Evolutionary conservation across 768 basidiomycete species (phyloP).

Genomic region (Hericium coralloides): DNA sequence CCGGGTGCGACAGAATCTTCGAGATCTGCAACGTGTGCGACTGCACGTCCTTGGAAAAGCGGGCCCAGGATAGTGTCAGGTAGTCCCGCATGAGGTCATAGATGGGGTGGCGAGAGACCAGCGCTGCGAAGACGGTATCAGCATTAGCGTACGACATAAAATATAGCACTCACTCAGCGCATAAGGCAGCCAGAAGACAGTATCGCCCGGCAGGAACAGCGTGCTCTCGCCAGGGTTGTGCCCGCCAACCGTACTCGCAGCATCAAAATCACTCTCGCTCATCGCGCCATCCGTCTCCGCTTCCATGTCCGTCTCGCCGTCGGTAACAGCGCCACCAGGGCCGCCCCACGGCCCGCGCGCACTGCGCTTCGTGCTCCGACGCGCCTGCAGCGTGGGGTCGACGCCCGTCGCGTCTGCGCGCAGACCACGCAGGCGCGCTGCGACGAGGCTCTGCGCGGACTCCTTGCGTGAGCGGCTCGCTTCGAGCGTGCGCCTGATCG

Average conservation of each 20-base stretch:
- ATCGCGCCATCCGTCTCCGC: slow-evolving; percentile 59
- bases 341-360: slow-evolving; percentile 65
- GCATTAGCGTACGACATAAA: slow-evolving; percentile 2
- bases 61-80: slow-evolving; percentile 91
- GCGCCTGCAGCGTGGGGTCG: slow-evolving; percentile 53
- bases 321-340: slow-evolving; percentile 40
- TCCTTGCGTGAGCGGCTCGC: slow-evolving; percentile 72
- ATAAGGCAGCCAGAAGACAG: slow-evolving; percentile 93
- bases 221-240: slow-evolving; percentile 85
- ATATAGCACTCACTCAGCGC: slow-evolving; percentile 58
- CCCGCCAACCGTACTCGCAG: slow-evolving; percentile 62
- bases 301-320: slow-evolving; percentile 68
- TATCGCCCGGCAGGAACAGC: slow-evolving; percentile 79
- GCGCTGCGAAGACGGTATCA: slow-evolving; percentile 33
- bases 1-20: slow-evolving; percentile 80
- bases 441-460: slow-evolving; percentile 63
- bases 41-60: slow-evolving; percentile 90
- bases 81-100: slow-evolving; percentile 95
- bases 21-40: slow-evolving; percentile 87
- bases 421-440: slow-evolving; percentile 58
- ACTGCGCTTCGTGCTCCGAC: slow-evolving; percentile 44
- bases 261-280: slow-evolving; percentile 83
- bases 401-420: slow-evolving; percentile 40
- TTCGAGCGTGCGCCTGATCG: slow-evolving; percentile 78
- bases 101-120: slow-evolving; percentile 88